phyloP scores from a whole-genome alignment of 2,329 filamentous ascomycete genomes.

The Aspergillus fumigatus region DNA sequence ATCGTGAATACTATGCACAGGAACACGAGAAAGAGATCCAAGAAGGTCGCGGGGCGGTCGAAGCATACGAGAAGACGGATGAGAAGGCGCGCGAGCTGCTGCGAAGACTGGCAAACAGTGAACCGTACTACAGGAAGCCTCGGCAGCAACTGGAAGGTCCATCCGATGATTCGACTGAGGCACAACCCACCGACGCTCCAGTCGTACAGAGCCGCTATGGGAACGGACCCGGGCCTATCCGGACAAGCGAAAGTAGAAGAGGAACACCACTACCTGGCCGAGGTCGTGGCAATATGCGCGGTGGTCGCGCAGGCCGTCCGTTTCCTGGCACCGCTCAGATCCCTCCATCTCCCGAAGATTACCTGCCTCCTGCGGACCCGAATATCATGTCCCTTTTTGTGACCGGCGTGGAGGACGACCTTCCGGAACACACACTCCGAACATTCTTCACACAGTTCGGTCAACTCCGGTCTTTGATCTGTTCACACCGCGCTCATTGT shows the following conservation, averaged over 20 bases:
- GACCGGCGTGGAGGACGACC: slow-evolving; percentile 91
- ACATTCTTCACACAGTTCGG: slow-evolving; percentile 87
- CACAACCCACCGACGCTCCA: slow-evolving; percentile 39
- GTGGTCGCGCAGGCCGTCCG: slow-evolving; percentile 49
- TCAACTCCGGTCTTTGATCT: slow-evolving; percentile 86
- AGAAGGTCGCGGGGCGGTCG: slow-evolving; percentile 76
- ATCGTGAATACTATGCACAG: slow-evolving; percentile 95
- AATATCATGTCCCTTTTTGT: slow-evolving; percentile 92
- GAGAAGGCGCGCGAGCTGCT: slow-evolving; percentile 91
- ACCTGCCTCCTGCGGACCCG: slow-evolving; percentile 73
- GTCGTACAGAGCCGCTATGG: slow-evolving; percentile 37
- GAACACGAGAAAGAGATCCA: slow-evolving; percentile 95
- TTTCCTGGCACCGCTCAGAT: slow-evolving; percentile 69
- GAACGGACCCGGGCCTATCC: slow-evolving; percentile 60
- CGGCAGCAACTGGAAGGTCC: slow-evolving; percentile 60
- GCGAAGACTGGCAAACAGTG: slow-evolving; percentile 78
- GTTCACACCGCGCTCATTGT: slow-evolving; percentile 94
- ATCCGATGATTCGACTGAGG: slow-evolving; percentile 37
- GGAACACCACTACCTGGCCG: slow-evolving; percentile 36
- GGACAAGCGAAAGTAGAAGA: slow-evolving; percentile 60
- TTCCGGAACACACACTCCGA: slow-evolving; percentile 86
- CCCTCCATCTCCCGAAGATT: slow-evolving; percentile 79
- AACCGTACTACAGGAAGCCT: slow-evolving; percentile 92
- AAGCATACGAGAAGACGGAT: slow-evolving; percentile 94
- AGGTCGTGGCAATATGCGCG: slow-evolving; percentile 45